A percentile compares a stretch with the other conserved stretches of the same genome.
These are phyloP conservation scores for Mortierella alpina DNA, from an alignment of 192 early-diverging fungal species.

Conservation along the genomic window DNA sequence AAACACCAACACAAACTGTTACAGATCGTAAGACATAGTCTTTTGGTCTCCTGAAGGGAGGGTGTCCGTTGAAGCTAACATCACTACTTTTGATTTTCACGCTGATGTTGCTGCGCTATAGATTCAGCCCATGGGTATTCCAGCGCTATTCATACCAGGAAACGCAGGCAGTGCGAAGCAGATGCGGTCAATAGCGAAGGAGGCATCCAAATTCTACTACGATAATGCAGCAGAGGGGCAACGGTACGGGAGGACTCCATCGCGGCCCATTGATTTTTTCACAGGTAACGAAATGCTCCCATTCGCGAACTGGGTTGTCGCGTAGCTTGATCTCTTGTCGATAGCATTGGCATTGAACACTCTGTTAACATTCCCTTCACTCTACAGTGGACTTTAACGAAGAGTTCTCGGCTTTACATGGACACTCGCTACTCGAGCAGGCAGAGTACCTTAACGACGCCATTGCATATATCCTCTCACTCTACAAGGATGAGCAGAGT, in stretches of 20 bases:
- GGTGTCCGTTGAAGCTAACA: too few species aligned
- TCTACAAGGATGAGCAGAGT: constrained; percentile 70
- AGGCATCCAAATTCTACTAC: constrained; percentile 72
- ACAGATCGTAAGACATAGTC: too few species aligned
- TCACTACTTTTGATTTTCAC: too few species aligned
- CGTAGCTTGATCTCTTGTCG: too few species aligned
- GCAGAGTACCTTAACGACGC: constrained; percentile 89
- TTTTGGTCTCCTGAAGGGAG: too few species aligned
- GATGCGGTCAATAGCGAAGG: constrained; percentile 85
- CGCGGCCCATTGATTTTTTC: constrained; percentile 67
- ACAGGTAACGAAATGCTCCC: constrained; percentile 53
- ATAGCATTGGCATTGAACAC: background rate
- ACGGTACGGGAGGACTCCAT: constrained; percentile 35
- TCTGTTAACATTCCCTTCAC: background rate
- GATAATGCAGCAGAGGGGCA: constrained; percentile 53
- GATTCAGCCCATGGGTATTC: constrained; percentile 76
- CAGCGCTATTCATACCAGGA: constrained; percentile 94
- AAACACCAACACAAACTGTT: too few species aligned
- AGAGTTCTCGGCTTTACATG: constrained; percentile 92
- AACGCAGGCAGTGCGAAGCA: constrained; percentile 96
- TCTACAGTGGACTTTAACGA: constrained; percentile 81
- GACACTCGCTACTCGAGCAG: constrained; percentile 85
- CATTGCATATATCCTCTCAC: constrained; percentile 79
- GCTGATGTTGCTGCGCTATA: background rate
- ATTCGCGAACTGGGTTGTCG: background rate